Conservation (phyloP, 2,329 filamentous ascomycete genomes). For the Elsinoe arachidis region DNA sequence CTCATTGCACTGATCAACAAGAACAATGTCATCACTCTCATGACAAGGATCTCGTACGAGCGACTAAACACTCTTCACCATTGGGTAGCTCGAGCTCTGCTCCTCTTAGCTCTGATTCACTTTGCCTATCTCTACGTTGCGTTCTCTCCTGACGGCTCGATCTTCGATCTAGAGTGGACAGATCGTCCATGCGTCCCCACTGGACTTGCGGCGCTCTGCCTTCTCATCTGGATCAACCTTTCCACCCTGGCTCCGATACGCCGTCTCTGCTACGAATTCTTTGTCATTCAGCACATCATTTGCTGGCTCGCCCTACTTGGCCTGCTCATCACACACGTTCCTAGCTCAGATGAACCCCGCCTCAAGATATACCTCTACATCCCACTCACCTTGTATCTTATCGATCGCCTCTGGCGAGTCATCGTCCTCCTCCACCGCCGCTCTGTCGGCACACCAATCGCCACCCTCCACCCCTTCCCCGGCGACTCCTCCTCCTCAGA, state of each 20-base stretch:
- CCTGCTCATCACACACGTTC: constrained; percentile 28
- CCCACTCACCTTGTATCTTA: constrained; percentile 21
- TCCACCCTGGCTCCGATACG: constrained; percentile 22
- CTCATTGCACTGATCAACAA: constrained; percentile 33
- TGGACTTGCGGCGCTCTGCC: constrained; percentile 23
- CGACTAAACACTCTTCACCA: constrained; percentile 29
- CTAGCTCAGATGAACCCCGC: constrained; percentile 18
- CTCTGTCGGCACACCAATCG: constrained; percentile 13
- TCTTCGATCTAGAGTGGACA: constrained; percentile 19
- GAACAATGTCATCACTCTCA: constrained; percentile 28
- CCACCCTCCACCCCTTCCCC: constrained; percentile 22
- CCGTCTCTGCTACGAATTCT: constrained; percentile 23
- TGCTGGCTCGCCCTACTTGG: constrained; percentile 32
- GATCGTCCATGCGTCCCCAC: constrained; percentile 22
- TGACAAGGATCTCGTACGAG: constrained; percentile 27
- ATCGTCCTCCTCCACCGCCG: constrained; percentile 28
- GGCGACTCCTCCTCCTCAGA: constrained; percentile 18
- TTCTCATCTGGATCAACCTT: constrained; percentile 25
- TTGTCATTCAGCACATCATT: constrained; percentile 30
- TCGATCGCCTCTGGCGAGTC: constrained; percentile 23
- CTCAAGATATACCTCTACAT: constrained; percentile 25
- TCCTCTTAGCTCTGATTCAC: constrained; percentile 25
- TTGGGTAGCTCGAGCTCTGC: constrained; percentile 28
- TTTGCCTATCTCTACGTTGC: constrained; percentile 22
- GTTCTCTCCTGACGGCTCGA: constrained; percentile 19